Evolutionary conservation across 139 green algal species (phyloP), one percentile per base, ranked within the genome.

Genomic region (Volvox reticuliferus): DNA sequence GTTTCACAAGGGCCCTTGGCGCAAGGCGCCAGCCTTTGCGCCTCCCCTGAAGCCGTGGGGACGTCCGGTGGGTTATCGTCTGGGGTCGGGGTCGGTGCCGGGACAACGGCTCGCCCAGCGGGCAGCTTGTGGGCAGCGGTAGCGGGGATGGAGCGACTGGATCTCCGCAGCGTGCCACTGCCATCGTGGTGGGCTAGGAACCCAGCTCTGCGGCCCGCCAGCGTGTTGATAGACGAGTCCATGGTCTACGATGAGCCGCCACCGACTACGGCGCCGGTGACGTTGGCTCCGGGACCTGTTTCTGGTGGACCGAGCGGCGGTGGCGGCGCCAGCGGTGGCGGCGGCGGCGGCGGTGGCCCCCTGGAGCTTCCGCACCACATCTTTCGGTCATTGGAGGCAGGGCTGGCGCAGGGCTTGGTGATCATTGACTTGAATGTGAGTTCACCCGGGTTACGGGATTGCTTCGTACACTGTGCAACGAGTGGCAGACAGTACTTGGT

Each of bases 171-270:
- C 0, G 12, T 90, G 75, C 19, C 86, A 1, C 36, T 90, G 2
- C 86, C 86, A 30, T 24, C 75, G 5, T 90, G 86, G 86, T 90
- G 86, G 86, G 86, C 75, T 24, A 44, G 86, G 12, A 65, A 44
- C 12, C 28, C 37, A 22, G 28, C 19, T 13, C 6, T 63, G 16
- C 26, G 32, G 30, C 73, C 75, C 9, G 17, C 73, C 0, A 73
- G 85, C 28, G 71, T 90, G 5, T 21, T 77, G 9, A 28, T 90
- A 2, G 86, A 90, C 30, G 75, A 90, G 30, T 37, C 55, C 32
- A 61, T 84, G 86, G 75, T 90, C 55, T 90, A 90, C 55, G 86
- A 85, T 1, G 86, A 90, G 12, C 12, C 44, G 30, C 69, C 37
- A 20, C 37, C 30, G 63, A 3, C 37, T 28, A 12, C 44, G 69